Percentiles rank a stretch among this genome's conserved stretches.
Conservation (phyloP, 768 basidiomycete genomes). For the Suillus luteus region DNA sequence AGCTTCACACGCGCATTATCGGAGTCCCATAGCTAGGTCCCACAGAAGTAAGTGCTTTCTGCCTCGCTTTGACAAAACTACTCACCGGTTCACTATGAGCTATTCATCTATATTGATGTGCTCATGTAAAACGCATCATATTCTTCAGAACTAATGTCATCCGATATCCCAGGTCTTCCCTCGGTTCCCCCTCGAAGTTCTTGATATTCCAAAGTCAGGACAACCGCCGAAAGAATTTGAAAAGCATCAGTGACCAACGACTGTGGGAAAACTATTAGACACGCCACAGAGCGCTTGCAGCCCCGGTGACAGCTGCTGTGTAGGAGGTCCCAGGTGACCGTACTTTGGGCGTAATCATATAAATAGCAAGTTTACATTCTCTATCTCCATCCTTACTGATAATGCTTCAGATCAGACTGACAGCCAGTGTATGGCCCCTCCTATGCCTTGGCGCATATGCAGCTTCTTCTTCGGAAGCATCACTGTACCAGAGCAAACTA, state of each 20-base stretch:
- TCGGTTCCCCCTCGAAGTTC: background rate
- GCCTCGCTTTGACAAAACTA: no score
- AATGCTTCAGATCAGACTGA: background rate
- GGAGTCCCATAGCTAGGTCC: background rate
- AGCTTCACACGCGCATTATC: background rate
- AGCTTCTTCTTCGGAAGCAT: constrained; percentile 5
- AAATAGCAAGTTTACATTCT: background rate
- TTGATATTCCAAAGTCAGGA: background rate
- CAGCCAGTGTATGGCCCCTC: constrained; percentile 1
- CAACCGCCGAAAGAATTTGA: no score
- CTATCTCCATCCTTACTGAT: background rate
- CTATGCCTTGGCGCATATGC: constrained; percentile 10
- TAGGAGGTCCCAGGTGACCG: background rate
- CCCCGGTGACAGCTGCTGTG: background rate
- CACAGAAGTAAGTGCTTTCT: no score
- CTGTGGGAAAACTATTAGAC: background rate
- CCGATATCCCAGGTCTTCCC: background rate
- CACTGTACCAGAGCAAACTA: constrained; percentile 6
- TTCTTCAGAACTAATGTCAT: background rate
- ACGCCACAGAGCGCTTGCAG: background rate
- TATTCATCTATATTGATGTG: no score
- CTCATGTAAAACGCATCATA: background rate
- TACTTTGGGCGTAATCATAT: background rate
- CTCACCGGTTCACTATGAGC: no score
- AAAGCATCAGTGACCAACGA: background rate